Evolutionary conservation across 1,284 basidiomycete genomes (phyloP).

Genomic region (Ganoderma lingzhi): DNA sequence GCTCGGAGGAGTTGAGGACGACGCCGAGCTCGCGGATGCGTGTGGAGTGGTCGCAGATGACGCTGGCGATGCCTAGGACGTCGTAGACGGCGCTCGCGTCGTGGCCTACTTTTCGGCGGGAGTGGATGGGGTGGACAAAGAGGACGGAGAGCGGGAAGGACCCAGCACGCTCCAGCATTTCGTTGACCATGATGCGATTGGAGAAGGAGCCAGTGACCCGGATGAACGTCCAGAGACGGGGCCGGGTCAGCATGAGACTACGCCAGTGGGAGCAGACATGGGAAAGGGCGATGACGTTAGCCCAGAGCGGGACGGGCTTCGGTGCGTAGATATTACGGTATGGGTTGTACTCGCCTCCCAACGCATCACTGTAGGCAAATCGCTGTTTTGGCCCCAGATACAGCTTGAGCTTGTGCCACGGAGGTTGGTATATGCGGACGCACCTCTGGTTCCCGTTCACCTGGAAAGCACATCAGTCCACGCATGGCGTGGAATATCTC

Average conservation of each 20-base stretch:
- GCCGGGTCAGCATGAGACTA: conserved; percentile 16
- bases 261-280: conserved; percentile 29
- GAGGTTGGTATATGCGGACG: background rate
- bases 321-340: background rate
- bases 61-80: conserved; percentile 19
- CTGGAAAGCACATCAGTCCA: conserved; percentile 21
- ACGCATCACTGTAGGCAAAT: background rate
- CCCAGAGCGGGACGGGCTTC: conserved; percentile 13
- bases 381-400: background rate
- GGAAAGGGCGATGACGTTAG: conserved; percentile 21
- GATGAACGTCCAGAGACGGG: conserved; percentile 26
- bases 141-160: conserved; percentile 21
- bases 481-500: conserved; percentile 21
- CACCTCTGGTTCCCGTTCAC: conserved; percentile 17
- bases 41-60: conserved; percentile 13
- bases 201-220: conserved; percentile 24
- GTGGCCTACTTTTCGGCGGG: background rate
- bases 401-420: background rate
- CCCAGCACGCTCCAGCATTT: conserved; percentile 21
- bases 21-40: conserved; percentile 25
- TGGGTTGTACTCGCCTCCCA: background rate
- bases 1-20: background rate
- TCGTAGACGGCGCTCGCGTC: conserved; percentile 7
- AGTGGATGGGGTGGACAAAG: conserved; percentile 8
- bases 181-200: conserved; percentile 22